Evolutionary conservation across 176 grass and related monocot species (phyloP).

Genomic region (Musa beccarii): DNA sequence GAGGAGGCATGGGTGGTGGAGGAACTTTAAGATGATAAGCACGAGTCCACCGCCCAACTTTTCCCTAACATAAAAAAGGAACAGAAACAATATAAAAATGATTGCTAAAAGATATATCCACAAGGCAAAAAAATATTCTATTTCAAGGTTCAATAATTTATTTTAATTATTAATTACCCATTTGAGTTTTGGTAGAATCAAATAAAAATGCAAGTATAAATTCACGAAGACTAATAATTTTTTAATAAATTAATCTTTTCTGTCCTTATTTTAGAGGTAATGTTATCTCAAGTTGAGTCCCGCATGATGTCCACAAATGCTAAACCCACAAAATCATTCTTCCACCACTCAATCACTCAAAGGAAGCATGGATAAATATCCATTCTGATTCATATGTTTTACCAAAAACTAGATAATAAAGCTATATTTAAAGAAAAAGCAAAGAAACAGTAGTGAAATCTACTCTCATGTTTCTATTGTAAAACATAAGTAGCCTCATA

Average conservation of each 20-base stretch:
- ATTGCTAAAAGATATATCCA: background rate
- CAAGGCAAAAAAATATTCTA: background rate
- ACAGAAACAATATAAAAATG: background rate
- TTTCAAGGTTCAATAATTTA: background rate
- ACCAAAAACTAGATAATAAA: background rate
- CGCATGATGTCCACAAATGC: too few species aligned
- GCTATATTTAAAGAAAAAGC: background rate
- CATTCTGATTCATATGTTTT: background rate
- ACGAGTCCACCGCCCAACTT: constrained; percentile 88
- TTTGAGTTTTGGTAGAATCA: background rate
- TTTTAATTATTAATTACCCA: background rate
- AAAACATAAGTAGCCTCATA: too few species aligned
- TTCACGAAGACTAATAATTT: too few species aligned
- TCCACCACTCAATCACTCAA: too few species aligned
- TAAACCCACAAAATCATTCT: too few species aligned
- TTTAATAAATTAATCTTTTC: too few species aligned
- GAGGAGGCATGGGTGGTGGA: constrained; percentile 87
- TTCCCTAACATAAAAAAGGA: constrained; percentile 52
- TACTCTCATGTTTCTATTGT: too few species aligned
- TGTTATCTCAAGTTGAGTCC: too few species aligned
- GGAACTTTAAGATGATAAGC: constrained; percentile 99
- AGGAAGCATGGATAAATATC: background rate
- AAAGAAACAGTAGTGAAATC: background rate
- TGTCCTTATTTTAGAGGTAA: too few species aligned
- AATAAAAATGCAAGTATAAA: background rate